phyloP scores from a whole-genome alignment of 345 rosid species.

The Eucalyptus tenuipes region DNA sequence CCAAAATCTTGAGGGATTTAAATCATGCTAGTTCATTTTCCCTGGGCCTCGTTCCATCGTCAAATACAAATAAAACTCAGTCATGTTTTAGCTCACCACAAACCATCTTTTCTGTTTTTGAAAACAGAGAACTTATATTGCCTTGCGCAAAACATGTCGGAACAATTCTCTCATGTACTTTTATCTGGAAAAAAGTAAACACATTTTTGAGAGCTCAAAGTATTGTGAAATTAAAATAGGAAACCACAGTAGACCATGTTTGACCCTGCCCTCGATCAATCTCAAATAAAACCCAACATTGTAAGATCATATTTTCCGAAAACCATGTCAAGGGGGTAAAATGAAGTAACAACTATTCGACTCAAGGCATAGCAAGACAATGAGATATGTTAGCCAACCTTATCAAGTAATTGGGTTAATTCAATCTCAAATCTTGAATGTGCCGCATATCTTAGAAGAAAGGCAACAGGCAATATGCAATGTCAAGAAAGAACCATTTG shows the following conservation, averaged over 20 bases:
- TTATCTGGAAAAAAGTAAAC: neutral
- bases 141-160: neutral
- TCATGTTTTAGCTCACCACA: neutral
- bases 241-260: too few relatives aligned
- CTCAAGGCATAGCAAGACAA: neutral
- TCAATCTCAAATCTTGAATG: neutral
- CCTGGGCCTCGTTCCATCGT: neutral
- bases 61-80: neutral
- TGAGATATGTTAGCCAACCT: too few relatives aligned
- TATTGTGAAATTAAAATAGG: too few relatives aligned
- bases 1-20: neutral
- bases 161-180: neutral
- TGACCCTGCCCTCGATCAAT: too few relatives aligned
- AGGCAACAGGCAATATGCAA: neutral
- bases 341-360: neutral
- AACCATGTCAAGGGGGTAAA: neutral
- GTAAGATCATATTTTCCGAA: fast-evolving
- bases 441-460: neutral
- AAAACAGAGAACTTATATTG: neutral
- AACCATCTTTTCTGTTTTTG: neutral
- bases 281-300: neutral
- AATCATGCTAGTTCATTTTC: neutral
- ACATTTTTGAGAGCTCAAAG: too few relatives aligned
- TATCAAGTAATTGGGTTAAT: neutral
- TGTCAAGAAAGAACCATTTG: neutral